phyloP scores from a whole-genome alignment of 176 grass and related monocot species.

The Guadua angustifolia region DNA sequence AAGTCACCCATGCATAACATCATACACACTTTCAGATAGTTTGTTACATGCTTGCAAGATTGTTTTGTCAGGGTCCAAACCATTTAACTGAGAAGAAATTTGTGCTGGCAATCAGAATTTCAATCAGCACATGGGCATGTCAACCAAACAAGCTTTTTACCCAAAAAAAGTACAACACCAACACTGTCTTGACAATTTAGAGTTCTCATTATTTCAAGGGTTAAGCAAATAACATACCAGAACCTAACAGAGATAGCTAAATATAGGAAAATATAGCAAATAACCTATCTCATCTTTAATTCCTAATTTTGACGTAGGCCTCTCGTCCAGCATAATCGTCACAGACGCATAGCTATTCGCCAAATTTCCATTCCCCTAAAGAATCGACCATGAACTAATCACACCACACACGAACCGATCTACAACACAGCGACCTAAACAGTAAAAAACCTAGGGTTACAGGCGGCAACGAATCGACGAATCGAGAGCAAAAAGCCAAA shows the following conservation, averaged over 20 bases:
- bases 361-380: neutral
- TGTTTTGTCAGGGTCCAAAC: neutral
- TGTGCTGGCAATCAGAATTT: neutral
- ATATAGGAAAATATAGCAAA: neutral
- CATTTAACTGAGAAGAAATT: neutral
- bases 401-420: slow-evolving; percentile 6
- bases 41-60: neutral
- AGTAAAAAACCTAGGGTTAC: neutral
- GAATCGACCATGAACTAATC: neutral
- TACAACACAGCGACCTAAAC: neutral
- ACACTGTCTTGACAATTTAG: neutral
- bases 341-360: neutral
- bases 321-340: neutral
- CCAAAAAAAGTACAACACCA: neutral
- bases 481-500: neutral
- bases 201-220: neutral
- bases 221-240: neutral
- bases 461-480: neutral
- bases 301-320: neutral
- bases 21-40: neutral
- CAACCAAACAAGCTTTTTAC: neutral
- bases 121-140: neutral
- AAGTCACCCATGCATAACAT: neutral
- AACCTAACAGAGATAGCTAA: neutral
- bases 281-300: neutral